A percentile compares a stretch with the other conserved stretches of the same genome.
These are phyloP conservation scores for Lycium barbarum DNA, from an alignment of 257 asterid genomes.

Conservation along the genomic window DNA sequence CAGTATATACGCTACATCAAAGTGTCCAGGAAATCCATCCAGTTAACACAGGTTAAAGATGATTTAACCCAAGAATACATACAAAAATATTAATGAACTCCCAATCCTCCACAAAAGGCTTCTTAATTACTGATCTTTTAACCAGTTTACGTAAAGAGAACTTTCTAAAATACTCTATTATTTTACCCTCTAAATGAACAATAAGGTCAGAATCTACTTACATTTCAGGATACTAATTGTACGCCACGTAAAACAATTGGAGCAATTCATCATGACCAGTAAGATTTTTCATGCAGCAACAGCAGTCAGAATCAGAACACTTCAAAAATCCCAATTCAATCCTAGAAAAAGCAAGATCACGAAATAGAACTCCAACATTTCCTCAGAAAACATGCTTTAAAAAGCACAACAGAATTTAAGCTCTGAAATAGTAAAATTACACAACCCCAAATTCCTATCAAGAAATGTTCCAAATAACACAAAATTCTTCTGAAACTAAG, in stretches of 20 bases:
- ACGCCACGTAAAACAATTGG: not conserved
- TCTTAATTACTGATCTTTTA: not conserved
- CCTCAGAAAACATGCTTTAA: not conserved
- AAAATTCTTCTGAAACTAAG: not conserved
- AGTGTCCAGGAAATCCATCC: not conserved
- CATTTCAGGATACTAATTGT: not conserved
- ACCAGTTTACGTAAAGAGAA: not conserved
- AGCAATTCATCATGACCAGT: not conserved
- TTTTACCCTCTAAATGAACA: not conserved
- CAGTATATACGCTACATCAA: not conserved
- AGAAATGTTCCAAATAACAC: not conserved
- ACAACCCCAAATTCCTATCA: conserved; percentile 14
- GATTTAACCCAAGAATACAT: too few species aligned
- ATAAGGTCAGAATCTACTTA: not conserved
- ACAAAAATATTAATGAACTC: too few species aligned
- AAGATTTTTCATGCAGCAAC: not conserved
- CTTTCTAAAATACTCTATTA: not conserved
- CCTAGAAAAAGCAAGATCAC: not conserved
- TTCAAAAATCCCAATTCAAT: not conserved
- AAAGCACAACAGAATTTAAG: not conserved
- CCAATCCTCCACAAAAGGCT: not conserved
- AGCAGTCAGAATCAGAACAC: not conserved
- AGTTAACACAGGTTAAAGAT: not conserved
- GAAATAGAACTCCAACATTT: not conserved
- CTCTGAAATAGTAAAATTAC: not conserved